Conservation (phyloP, 2,329 filamentous ascomycete genomes). For the Paraphaeosphaeria minitans region DNA sequence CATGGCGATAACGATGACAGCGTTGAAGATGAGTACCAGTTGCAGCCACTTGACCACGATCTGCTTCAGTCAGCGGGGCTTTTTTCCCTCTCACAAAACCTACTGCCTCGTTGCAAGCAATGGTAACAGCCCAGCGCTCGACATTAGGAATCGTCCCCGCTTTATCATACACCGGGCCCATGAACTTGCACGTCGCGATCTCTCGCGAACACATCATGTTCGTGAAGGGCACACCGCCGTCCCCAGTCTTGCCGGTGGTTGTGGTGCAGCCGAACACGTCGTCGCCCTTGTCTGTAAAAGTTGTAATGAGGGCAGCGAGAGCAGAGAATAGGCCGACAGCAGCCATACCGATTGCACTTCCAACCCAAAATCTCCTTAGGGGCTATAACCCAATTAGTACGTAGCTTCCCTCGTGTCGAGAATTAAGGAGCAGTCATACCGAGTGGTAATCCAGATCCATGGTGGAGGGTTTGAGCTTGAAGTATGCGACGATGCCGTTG, state of each 20-base stretch:
- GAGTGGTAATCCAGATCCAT: constrained; percentile 31
- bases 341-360: constrained; percentile 26
- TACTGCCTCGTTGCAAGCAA: constrained; percentile 36
- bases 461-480: constrained; percentile 26
- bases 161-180: constrained; percentile 19
- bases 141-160: constrained; percentile 13
- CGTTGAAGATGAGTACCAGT: constrained; percentile 28
- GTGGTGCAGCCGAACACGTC: constrained; percentile 32
- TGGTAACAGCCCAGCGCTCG: constrained; percentile 14
- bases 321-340: constrained; percentile 23
- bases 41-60: constrained; percentile 37
- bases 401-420: neutral
- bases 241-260: constrained; percentile 21
- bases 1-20: constrained; percentile 25
- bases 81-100: constrained; percentile 14
- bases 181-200: constrained; percentile 33
- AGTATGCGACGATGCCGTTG: constrained; percentile 32
- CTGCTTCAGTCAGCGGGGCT: constrained; percentile 13
- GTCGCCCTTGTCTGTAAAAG: constrained; percentile 33
- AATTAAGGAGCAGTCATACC: constrained; percentile 23
- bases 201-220: constrained; percentile 38
- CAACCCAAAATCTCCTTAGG: constrained; percentile 34
- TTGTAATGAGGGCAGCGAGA: constrained; percentile 29
- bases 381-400: constrained; percentile 22
- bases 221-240: constrained; percentile 28